Evolutionary conservation across 768 basidiomycete species (phyloP).

Genomic region (Phylloporus sp.): DNA sequence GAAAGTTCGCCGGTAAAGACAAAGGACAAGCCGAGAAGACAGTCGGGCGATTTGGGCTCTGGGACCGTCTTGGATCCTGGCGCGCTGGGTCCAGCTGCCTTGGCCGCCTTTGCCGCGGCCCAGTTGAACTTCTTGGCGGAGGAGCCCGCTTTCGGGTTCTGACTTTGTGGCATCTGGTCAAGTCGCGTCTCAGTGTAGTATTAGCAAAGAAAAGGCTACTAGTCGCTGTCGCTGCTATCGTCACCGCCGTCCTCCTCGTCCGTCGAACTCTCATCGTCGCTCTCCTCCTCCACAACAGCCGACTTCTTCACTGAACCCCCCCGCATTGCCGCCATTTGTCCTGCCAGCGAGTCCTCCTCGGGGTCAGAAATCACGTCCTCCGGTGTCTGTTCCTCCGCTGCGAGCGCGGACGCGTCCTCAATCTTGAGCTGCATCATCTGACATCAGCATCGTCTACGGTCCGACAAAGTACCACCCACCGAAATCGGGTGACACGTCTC

Average conservation of each 20-base stretch:
- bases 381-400: constrained; percentile 49
- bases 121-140: constrained; percentile 34
- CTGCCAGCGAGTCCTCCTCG: constrained; percentile 92
- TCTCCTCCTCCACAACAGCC: constrained; percentile 36
- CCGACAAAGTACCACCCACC: constrained; percentile 44
- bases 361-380: constrained; percentile 98
- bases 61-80: constrained; percentile 59
- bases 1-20: constrained; percentile 94
- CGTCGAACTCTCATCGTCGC: constrained; percentile 27
- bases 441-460: constrained; percentile 5
- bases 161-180: constrained; percentile 2
- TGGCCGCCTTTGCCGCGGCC: constrained; percentile 54
- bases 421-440: constrained; percentile 62
- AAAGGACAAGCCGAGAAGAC: constrained; percentile 80
- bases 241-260: constrained; percentile 26
- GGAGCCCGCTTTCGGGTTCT: neutral
- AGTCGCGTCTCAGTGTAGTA: neutral
- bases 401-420: constrained; percentile 60
- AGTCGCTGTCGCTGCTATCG: constrained; percentile 29
- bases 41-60: constrained; percentile 70
- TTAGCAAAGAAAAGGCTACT: no score
- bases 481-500: constrained; percentile 66
- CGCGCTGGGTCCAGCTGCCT: constrained; percentile 52
- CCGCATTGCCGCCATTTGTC: constrained; percentile 96
- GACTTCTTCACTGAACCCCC: constrained; percentile 78